Base-by-base conservation (phyloP, 768 basidiomycete species). In the Dioszegia crocea region DNA sequence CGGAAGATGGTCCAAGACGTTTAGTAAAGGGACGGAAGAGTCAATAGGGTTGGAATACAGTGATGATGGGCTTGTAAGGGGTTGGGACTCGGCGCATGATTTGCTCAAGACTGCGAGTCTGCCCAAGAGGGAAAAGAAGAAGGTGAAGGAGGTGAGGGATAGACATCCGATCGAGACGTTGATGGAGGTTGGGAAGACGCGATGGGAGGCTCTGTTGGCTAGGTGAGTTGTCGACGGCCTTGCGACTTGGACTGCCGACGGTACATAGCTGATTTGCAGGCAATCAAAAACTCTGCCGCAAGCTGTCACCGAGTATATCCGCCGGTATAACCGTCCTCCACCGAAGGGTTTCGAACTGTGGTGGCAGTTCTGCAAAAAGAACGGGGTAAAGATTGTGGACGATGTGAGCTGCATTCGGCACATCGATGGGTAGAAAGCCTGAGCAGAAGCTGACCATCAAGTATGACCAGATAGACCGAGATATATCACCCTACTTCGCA, bases 271-370 rank as follows among this genome's bases (percentile, higher is more conserved):
- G 30, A 49, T 16, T 16, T 12, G 11, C 39, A 80, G 81, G 38
- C 94, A 98, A 80, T 91, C 88, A 72, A 84, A 82, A 66, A 88
- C 89, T 0, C 82, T 97, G 27, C 78, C 79, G 31, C 84, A 84
- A 19, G 94, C 93, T 0, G 89, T 90, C 0, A 76, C 72, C 2
- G 92, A 96, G 77, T 99, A 99, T 78, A 83, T 79, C 60, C 78
- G 82, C 51, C 80, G 94, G 54, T 91, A 96, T 73, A 79, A 80
- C 4, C 83, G 89, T 21, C 78, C 84, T 27, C 94, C 94, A 14
- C 93, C 94, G 0, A 84, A 82, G 46, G 94, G 92, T 0, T 99
- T 98, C 63, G 92, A 91, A 70, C 78, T 82, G 23, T 97, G 94
- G 93, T 94, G 86, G 85, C 72, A 77, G 50, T 96, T 89, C 75